Evolutionary conservation across 2,329 filamentous ascomycete genomes (phyloP), one percentile per base, ranked within the genome.

Genomic region (Aspergillus novofumigatus): DNA sequence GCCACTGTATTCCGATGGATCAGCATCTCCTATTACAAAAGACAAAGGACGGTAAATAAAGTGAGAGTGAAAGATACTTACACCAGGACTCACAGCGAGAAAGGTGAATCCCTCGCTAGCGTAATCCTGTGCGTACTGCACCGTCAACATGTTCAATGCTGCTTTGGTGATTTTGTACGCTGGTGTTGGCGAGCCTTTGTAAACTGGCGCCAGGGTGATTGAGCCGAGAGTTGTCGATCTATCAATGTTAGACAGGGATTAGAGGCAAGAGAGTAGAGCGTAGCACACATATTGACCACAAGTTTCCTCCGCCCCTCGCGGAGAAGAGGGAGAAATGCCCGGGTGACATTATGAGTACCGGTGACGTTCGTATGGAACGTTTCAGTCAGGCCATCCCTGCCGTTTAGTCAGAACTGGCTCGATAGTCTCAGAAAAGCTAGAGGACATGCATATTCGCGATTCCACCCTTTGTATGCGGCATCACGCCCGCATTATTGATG

Each of bases 141-240:
- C 70, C 1, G 77, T 81, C 38, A 82, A 62, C 68, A 77, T 76
- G 57, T 80, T 80, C 58, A 81, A 55, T 0, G 78, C 78, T 0
- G 80, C 74, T 59, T 82, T 82, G 17, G 76, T 74, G 60, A 81
- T 72, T 58, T 78, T 74, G 70, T 78, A 78, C 0, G 73, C 70
- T 0, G 75, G 75, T 0, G 59, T 47, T 0, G 71, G 69, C 14
- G 65, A 56, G 1, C 53, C 42, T 1, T 47, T 53, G 54, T 59
- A 75, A 3, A 48, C 49, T 0, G 61, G 11, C 0, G 69, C 67
- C 57, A 63, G 54, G 21, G 67, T 53, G 4, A 80, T 74, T 0
- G 78, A 80, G 28, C 76, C 78, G 3, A 81, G 48, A 0, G 73
- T 77, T 1, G 75, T 72, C 3, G 76, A 75, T 45, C 76, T 78